A percentile compares a stretch with the other conserved stretches of the same genome.
Conservation (phyloP, 2,329 filamentous ascomycete species). For the Verticillium isaacii region DNA sequence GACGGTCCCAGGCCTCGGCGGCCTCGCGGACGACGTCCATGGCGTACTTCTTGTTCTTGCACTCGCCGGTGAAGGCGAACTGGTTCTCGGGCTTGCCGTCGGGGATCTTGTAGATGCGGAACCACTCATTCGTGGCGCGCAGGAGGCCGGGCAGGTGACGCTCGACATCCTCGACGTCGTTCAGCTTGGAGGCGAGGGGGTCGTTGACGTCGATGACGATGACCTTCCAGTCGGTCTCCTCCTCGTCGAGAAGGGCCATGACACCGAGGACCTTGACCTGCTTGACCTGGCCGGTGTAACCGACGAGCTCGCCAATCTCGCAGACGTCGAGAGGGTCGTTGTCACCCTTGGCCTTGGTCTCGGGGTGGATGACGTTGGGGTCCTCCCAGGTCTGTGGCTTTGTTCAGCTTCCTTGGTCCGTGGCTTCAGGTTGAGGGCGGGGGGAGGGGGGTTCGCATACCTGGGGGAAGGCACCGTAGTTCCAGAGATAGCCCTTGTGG, state of each 20-base stretch:
- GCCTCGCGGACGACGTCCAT: conserved; percentile 95
- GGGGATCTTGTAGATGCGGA: conserved; percentile 99
- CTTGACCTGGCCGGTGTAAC: conserved; percentile 94
- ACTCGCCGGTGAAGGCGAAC: conserved; percentile 99
- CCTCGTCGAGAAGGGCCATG: conserved; percentile 98
- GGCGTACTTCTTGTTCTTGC: conserved; percentile 99
- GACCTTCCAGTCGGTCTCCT: conserved; percentile 99
- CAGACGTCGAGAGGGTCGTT: conserved; percentile 99
- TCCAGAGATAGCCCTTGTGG: conserved; percentile 99
- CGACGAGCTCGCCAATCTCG: conserved; percentile 98
- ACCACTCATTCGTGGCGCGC: conserved; percentile 99
- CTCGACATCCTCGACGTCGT: conserved; percentile 98
- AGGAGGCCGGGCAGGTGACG: conserved; percentile 94
- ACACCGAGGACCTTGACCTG: conserved; percentile 99
- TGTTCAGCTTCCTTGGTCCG: neutral
- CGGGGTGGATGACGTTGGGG: conserved; percentile 89
- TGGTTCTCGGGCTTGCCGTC: conserved; percentile 99
- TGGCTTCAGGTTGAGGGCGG: neutral
- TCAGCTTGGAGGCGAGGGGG: conserved; percentile 90
- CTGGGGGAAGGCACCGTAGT: conserved; percentile 99
- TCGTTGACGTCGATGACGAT: conserved; percentile 99
- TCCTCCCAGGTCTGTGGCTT: conserved; percentile 88
- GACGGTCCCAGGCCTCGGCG: conserved; percentile 92
- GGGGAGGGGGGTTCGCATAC: conserved; percentile 44
- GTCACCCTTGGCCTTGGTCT: conserved; percentile 99